Conservation (phyloP, 257 asterid species). For the Nicotiana otophora region DNA sequence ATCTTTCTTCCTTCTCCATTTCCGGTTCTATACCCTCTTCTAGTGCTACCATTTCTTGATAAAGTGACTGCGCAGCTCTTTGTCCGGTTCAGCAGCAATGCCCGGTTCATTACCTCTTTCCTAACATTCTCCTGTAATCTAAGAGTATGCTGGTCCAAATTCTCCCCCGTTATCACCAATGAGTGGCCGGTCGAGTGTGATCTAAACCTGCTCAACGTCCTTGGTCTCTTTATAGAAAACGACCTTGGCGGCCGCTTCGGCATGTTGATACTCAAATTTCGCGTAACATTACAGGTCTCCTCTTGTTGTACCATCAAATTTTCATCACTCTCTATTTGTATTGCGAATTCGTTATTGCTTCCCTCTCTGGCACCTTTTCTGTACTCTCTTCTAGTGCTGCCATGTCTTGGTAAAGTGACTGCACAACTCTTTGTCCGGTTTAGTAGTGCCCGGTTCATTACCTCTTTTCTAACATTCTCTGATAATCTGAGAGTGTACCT, state of each 20-base stretch:
- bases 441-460: constrained; percentile 57
- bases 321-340: constrained; percentile 32
- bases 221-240: constrained; percentile 30
- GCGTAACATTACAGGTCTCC: constrained; percentile 9
- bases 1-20: constrained; percentile 47
- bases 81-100: constrained; percentile 46
- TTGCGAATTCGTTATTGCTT: constrained; percentile 17
- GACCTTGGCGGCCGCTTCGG: constrained; percentile 38
- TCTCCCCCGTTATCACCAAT: constrained; percentile 59
- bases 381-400: constrained; percentile 41
- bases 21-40: constrained; percentile 37
- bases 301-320: constrained; percentile 1
- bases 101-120: constrained; percentile 70
- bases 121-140: constrained; percentile 53
- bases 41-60: constrained; percentile 40
- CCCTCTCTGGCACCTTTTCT: not conserved
- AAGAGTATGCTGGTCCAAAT: constrained; percentile 65
- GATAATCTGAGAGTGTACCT: constrained; percentile 73
- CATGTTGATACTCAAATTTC: constrained; percentile 25
- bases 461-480: constrained; percentile 52
- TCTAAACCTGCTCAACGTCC: constrained; percentile 43
- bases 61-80: constrained; percentile 31
- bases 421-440: constrained; percentile 48
- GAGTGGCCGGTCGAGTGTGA: constrained; percentile 96
- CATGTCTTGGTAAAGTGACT: constrained; percentile 29